These are phyloP conservation scores for Kandelia obovata DNA, from an alignment of 345 rosid genomes.

Conservation along the genomic window DNA sequence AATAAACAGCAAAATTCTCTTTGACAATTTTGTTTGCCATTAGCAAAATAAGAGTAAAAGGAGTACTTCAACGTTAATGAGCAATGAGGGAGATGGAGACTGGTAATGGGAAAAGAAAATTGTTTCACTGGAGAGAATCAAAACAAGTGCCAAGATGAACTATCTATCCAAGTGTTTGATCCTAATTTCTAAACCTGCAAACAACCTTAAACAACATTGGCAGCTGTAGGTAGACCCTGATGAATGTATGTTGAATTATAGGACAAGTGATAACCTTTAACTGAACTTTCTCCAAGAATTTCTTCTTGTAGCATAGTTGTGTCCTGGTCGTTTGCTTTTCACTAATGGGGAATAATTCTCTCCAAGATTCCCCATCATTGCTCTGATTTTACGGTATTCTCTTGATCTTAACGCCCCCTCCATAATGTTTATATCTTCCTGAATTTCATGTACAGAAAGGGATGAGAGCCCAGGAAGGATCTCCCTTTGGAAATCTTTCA, in stretches of 20 bases:
- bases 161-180: background rate
- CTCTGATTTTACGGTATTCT: conserved; percentile 61
- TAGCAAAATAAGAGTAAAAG: background rate
- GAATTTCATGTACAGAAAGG: conserved; percentile 67
- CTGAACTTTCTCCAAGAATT: conserved; percentile 11
- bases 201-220: background rate
- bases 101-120: background rate
- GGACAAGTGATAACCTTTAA: background rate
- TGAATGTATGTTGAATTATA: conserved; percentile 4
- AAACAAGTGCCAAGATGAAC: background rate
- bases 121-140: background rate
- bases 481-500: conserved; percentile 81
- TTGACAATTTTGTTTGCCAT: background rate
- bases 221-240: background rate
- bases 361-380: conserved; percentile 34
- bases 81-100: background rate
- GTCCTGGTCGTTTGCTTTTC: conserved; percentile 39
- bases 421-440: conserved; percentile 65
- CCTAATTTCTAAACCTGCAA: conserved; percentile 9
- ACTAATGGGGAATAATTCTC: conserved; percentile 39
- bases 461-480: conserved; percentile 60
- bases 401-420: conserved; percentile 75
- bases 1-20: too few relatives aligned
- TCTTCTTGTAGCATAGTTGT: conserved; percentile 25
- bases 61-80: too few relatives aligned